Evolutionary conservation across 2,329 filamentous ascomycete species (phyloP), one percentile per base, ranked within the genome.

Genomic region (Pseudogymnoascus sp.): DNA sequence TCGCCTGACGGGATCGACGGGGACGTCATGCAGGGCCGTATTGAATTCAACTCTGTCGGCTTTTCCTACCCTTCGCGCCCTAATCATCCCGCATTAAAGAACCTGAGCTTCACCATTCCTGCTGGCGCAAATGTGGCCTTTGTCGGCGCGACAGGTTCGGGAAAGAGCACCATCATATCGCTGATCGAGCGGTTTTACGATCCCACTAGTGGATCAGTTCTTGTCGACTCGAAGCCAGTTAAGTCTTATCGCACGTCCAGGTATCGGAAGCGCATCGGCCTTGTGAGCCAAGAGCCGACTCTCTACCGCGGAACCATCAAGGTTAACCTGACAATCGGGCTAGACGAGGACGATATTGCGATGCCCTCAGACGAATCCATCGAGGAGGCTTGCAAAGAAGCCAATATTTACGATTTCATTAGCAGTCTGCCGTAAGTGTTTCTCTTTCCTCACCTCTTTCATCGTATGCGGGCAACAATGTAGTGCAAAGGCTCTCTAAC

Each of bases 381-480:
- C 14, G n/a, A 18, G 37, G 31, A 40, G 59, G 18, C n/a, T 38
- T 23, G 23, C n/a, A 61, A 37, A 16, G 23, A 61, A 18, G 49
- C 49, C 6, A 59, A 31, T 59, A 23, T 59, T 8, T 25, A 73
- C 31, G 86, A 90, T 0, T 96, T 96, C 74, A 85, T 96, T 66
- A 72, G 76, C 14, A 88, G 86, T 2, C 81, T 97, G 0, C 85
- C 90, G 0, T 75, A 81, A 0, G 87, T 88, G 1, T 34, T 34
- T 34, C 7, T 34, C 31, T 34, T 34, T 34, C 31, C 7, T 2
- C 7, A 9, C 31, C 31, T 34, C 93, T 92, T 74, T 77, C 83
- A 18, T 96, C 93, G 0, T 65, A 85, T 0, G 80, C 96, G 1
- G 91, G 92, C 1, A 90, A 93, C 56, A 90, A 34, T 34, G 31